Evolutionary conservation across 495 filamentous ascomycete genomes (phyloP).

Genomic region (Lophiotrema nucula): DNA sequence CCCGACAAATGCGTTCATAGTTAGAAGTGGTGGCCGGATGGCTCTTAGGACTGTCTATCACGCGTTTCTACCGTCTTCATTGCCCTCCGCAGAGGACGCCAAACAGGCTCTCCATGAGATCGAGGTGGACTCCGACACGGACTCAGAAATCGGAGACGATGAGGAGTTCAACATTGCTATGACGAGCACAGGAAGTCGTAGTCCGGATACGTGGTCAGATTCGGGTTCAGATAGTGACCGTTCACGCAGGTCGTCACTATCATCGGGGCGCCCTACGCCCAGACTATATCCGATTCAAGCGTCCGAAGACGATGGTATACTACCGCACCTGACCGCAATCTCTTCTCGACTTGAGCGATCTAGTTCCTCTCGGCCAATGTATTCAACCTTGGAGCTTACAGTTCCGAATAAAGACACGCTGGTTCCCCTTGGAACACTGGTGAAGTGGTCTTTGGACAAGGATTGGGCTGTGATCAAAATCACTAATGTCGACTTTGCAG

Average conservation of each 20-base stretch:
- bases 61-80: background rate
- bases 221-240: background rate
- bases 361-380: too few species aligned
- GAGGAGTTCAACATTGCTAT: background rate
- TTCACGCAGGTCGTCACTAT: too few species aligned
- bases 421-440: background rate
- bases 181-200: background rate
- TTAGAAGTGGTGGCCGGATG: background rate
- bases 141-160: background rate
- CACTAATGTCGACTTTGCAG: too few species aligned
- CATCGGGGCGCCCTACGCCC: too few species aligned
- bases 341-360: too few species aligned
- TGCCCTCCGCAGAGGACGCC: background rate
- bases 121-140: background rate
- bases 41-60: background rate
- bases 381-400: constrained; percentile 23
- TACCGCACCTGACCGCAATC: too few species aligned
- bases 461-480: background rate
- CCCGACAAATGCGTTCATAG: background rate
- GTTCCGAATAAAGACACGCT: background rate
- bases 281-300: too few species aligned
- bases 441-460: background rate
- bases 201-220: constrained; percentile 2
- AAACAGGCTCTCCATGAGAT: too few species aligned
- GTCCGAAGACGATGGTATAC: too few species aligned